A percentile compares a stretch with the other conserved stretches of the same genome.
Conservation (phyloP, 2,329 filamentous ascomycete species). For the Aspergillus uvarum region DNA sequence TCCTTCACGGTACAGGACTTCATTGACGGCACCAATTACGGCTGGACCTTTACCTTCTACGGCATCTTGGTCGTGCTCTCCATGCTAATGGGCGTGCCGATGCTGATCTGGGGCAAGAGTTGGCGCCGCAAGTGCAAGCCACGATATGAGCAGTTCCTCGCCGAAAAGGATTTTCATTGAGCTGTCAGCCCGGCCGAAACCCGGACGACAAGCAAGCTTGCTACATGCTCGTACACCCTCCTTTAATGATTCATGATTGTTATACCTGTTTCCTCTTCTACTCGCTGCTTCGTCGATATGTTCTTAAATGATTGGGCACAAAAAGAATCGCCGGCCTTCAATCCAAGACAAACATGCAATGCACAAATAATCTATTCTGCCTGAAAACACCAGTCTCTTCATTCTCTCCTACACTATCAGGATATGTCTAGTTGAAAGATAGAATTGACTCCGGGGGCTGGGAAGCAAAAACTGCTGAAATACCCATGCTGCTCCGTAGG, state of each 20-base stretch:
- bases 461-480: neutral
- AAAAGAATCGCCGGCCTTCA: neutral
- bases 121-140: constrained; percentile 31
- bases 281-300: neutral
- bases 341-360: neutral
- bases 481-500: too few relatives aligned
- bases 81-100: constrained; percentile 28
- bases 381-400: neutral
- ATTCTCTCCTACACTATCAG: neutral
- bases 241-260: neutral
- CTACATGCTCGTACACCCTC: neutral
- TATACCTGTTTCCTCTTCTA: neutral
- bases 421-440: too few relatives aligned
- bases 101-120: constrained; percentile 35
- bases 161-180: constrained; percentile 17
- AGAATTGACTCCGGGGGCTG: too few relatives aligned
- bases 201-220: neutral
- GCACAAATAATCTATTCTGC: neutral
- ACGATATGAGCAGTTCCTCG: constrained; percentile 29
- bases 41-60: constrained; percentile 37
- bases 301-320: too few relatives aligned
- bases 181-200: neutral
- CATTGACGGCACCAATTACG: constrained; percentile 37
- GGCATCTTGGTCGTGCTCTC: constrained; percentile 30
- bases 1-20: constrained; percentile 44